Evolutionary conservation across 345 rosid species (phyloP).

Genomic region (Salix udensis): DNA sequence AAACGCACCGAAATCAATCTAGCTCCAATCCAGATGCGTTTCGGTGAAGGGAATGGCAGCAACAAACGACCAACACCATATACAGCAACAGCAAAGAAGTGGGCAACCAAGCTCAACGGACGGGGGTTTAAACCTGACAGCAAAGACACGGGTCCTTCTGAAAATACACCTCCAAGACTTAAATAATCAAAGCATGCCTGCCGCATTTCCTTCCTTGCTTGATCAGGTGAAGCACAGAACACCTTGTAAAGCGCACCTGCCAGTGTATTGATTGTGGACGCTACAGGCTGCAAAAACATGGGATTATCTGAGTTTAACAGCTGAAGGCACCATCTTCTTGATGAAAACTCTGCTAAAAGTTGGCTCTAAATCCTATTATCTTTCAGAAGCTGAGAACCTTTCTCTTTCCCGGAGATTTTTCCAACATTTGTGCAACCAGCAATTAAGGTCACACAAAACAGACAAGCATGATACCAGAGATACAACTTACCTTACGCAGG

Average conservation of each 20-base stretch:
- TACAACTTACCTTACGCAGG: conserved; percentile 24
- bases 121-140: conserved; percentile 32
- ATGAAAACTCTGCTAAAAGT: not conserved
- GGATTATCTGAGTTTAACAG: not conserved
- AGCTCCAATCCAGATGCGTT: conserved; percentile 29
- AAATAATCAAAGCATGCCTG: conserved; percentile 33
- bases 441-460: not conserved
- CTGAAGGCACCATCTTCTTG: not conserved
- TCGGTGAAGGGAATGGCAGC: conserved; percentile 28
- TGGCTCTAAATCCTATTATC: not conserved
- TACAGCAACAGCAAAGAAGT: conserved; percentile 29
- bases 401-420: not conserved
- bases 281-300: conserved; percentile 23
- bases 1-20: conserved; percentile 19
- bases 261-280: conserved; percentile 32
- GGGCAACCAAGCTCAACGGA: conserved; percentile 29
- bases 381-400: not conserved
- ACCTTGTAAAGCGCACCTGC: conserved; percentile 32
- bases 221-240: conserved; percentile 31
- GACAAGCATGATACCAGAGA: not conserved
- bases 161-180: conserved; percentile 25
- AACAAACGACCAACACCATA: conserved; percentile 29
- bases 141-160: conserved; percentile 26
- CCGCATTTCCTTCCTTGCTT: conserved; percentile 32
- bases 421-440: not conserved